Evolutionary conservation across 2,329 filamentous ascomycete genomes (phyloP), one percentile per base, ranked within the genome.

Genomic region (Chrysosphaeria jannelii): DNA sequence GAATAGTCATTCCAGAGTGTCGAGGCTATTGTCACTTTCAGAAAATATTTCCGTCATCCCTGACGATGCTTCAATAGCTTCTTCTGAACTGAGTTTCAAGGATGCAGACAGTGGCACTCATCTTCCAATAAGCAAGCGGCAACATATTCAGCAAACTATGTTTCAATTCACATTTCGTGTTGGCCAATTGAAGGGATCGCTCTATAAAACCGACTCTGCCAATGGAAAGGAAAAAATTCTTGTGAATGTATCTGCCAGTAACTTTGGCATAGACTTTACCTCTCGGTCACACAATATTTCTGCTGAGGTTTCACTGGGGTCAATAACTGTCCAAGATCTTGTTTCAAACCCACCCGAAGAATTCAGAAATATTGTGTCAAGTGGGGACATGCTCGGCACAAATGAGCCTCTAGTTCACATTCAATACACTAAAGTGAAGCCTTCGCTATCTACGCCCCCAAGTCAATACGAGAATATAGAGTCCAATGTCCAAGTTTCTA

Each of bases 111-210:
- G 25, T 4, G 57, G 69, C 27, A 57, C 55, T 6, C 50, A 43
- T 17, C 74, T 71, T 36, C n/a, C n/a, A n/a, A n/a, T n/a, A n/a
- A n/a, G n/a, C n/a, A n/a, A n/a, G n/a, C n/a, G n/a, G n/a, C n/a
- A n/a, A n/a, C n/a, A n/a, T n/a, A 50, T 85, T 22, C 74, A 88
- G 35, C 79, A 91, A 35, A 69, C 74, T 21, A 81, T 70, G 31
- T 93, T 99, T 34, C 78, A 97, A 40, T 75, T 97, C 47, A 88
- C 79, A 33, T 97, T 99, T 42, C 78, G 75, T 6, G 85, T 97
- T 17, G 85, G 90, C 36, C 76, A 71, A 29, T 56, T 99, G 21
- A 79, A 88, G 43, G 85, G 85, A 3, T 93, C 85, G 1, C 51
- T 99, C 1, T 97, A 75, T 42, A 64, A 67, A 31, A 76, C 79